Percentiles rank a stretch among this genome's conserved stretches.
phyloP scores from a whole-genome alignment of 768 basidiomycete species.

The Hygrophorus pudorinus region DNA sequence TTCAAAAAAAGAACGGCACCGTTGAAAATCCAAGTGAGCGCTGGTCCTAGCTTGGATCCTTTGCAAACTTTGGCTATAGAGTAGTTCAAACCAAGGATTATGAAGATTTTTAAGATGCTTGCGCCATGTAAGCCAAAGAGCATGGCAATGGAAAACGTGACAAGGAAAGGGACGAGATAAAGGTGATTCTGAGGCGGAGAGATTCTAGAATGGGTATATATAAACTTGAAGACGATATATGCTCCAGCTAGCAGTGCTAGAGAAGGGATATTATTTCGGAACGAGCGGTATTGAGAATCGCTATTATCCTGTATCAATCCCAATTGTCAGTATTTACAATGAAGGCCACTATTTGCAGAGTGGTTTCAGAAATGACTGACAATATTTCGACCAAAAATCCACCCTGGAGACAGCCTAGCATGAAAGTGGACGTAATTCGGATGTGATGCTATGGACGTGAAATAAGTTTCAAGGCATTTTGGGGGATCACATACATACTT shows the following conservation, averaged over 20 bases:
- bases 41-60: conserved; percentile 34
- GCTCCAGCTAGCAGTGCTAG: conserved; percentile 36
- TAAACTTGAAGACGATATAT: conserved; percentile 57
- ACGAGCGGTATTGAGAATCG: conserved; percentile 83
- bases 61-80: conserved; percentile 38
- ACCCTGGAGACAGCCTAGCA: conserved; percentile 54
- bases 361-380: conserved; percentile 36
- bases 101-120: conserved; percentile 66
- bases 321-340: conserved; percentile 4
- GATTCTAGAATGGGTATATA: conserved; percentile 17
- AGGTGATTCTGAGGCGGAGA: conserved; percentile 16
- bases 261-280: conserved; percentile 69
- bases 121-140: conserved; percentile 73
- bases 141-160: conserved; percentile 52
- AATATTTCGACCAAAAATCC: conserved; percentile 71
- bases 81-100: conserved; percentile 67
- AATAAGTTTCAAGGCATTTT: conserved; percentile 5
- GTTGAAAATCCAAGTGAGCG: conserved; percentile 75
- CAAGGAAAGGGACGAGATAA: conserved; percentile 45
- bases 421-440: conserved; percentile 62
- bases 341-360: not conserved
- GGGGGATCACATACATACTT: conserved; percentile 40
- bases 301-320: conserved; percentile 66
- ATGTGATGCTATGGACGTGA: conserved; percentile 44
- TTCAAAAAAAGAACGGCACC: conserved; percentile 63